These are phyloP conservation scores for Aplosporella prunicola DNA, from an alignment of 2,329 filamentous ascomycete species.

Conservation along the genomic window DNA sequence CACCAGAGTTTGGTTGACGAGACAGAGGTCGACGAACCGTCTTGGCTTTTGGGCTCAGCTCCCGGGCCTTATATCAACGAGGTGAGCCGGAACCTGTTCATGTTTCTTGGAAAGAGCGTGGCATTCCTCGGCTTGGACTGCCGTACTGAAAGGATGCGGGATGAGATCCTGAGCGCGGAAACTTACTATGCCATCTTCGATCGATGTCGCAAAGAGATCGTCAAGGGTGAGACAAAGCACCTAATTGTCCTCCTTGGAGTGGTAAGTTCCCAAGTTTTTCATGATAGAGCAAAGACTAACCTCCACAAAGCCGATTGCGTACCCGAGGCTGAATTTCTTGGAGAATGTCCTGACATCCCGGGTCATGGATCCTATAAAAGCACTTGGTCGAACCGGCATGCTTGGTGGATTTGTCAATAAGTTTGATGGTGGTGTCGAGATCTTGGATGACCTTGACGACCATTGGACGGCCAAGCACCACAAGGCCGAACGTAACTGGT, in stretches of 20 bases:
- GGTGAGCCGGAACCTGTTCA: conserved; percentile 73
- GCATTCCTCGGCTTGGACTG: conserved; percentile 83
- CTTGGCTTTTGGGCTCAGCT: conserved; percentile 72
- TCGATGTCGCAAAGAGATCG: conserved; percentile 70
- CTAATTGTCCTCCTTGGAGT: conserved; percentile 80
- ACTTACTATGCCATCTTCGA: conserved; percentile 85
- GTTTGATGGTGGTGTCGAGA: conserved; percentile 85
- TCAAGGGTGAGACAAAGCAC: conserved; percentile 79
- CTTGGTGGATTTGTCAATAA: conserved; percentile 75
- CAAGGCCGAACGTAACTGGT: conserved; percentile 76
- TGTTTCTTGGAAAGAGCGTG: conserved; percentile 69
- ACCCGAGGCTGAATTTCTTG: conserved; percentile 45
- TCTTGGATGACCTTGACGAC: conserved; percentile 85
- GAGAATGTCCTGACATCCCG: conserved; percentile 69
- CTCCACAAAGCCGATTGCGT: conserved; percentile 34
- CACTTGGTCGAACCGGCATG: conserved; percentile 70
- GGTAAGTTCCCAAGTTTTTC: conserved; percentile 39
- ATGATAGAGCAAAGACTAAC: too few relatives aligned
- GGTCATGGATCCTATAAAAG: conserved; percentile 81
- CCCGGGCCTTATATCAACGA: conserved; percentile 89
- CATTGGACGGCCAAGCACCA: conserved; percentile 97
- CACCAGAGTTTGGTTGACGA: conserved; percentile 82
- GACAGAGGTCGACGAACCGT: conserved; percentile 74
- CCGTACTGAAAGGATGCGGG: conserved; percentile 77
- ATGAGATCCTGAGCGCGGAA: conserved; percentile 69